These are phyloP conservation scores for Rhinocladiella similis DNA, from an alignment of 2,329 filamentous ascomycete genomes.

Conservation along the genomic window DNA sequence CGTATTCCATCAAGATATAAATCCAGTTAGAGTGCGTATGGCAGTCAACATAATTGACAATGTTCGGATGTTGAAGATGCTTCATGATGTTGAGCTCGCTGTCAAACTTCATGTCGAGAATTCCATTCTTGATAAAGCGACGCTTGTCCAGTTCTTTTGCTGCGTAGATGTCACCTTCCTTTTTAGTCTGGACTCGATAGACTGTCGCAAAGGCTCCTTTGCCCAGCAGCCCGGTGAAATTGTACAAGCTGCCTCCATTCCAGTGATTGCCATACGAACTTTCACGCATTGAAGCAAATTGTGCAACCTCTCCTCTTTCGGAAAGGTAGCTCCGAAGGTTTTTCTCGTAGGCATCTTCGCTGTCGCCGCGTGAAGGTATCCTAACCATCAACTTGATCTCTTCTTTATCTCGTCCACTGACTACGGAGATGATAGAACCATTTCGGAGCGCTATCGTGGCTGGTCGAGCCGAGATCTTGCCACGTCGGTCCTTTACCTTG, in stretches of 20 bases:
- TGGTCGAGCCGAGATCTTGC: slow-evolving; percentile 24
- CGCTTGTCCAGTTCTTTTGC: slow-evolving; percentile 95
- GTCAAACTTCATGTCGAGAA: slow-evolving; percentile 86
- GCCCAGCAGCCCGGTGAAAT: slow-evolving; percentile 76
- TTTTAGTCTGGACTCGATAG: slow-evolving; percentile 84
- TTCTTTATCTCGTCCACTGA: slow-evolving; percentile 49
- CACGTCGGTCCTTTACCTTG: slow-evolving; percentile 35
- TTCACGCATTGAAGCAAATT: slow-evolving; percentile 32
- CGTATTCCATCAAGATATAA: slow-evolving; percentile 97
- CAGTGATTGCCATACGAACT: slow-evolving; percentile 67
- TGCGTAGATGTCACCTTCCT: slow-evolving; percentile 78
- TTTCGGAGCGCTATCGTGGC: slow-evolving; percentile 66
- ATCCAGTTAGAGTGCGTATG: slow-evolving; percentile 77
- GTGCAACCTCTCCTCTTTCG: slow-evolving; percentile 27
- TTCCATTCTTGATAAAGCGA: slow-evolving; percentile 87
- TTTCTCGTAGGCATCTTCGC: slow-evolving; percentile 63
- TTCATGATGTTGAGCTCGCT: slow-evolving; percentile 98
- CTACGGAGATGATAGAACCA: slow-evolving; percentile 72
- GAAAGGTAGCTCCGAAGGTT: slow-evolving; percentile 70
- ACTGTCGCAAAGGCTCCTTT: slow-evolving; percentile 95
- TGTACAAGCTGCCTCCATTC: slow-evolving; percentile 83
- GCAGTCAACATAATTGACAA: slow-evolving; percentile 88
- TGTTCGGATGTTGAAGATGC: slow-evolving; percentile 77
- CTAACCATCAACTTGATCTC: slow-evolving; percentile 83
- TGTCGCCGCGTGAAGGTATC: slow-evolving; percentile 73